These are phyloP conservation scores for Trichoderma gamsii DNA, from an alignment of 495 filamentous ascomycete genomes.

Conservation along the genomic window DNA sequence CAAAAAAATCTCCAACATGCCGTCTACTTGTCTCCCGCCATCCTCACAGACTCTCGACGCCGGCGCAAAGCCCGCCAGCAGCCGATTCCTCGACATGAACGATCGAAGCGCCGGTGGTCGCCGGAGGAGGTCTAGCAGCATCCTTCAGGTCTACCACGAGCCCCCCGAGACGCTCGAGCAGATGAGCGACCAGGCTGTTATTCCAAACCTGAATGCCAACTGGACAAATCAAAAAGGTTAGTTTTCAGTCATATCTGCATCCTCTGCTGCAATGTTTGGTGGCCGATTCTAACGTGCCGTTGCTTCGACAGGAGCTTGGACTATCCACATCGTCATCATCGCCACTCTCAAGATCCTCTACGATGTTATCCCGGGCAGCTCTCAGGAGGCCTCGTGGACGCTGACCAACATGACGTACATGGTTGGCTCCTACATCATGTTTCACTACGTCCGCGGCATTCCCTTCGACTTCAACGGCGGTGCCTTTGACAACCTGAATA, in stretches of 20 bases:
- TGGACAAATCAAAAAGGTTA: conserved; percentile 99
- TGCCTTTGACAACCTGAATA: conserved; percentile 97
- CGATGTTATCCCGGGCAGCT: conserved; percentile 89
- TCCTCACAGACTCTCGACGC: conserved; percentile 72
- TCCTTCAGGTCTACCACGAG: conserved; percentile 84
- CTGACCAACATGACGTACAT: conserved; percentile 98
- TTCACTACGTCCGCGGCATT: conserved; percentile 95
- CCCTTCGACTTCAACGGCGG: conserved; percentile 99
- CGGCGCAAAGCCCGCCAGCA: conserved; percentile 58
- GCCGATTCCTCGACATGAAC: conserved; percentile 37
- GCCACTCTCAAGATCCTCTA: conserved; percentile 85
- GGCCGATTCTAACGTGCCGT: neutral
- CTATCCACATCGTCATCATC: conserved; percentile 91
- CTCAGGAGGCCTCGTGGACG: conserved; percentile 97
- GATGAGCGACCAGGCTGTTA: conserved; percentile 85
- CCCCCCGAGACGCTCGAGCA: conserved; percentile 91
- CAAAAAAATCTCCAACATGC: conserved; percentile 46
- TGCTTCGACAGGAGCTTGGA: conserved; percentile 73
- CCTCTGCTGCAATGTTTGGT: neutral
- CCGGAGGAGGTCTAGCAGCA: conserved; percentile 85
- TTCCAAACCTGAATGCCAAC: conserved; percentile 94
- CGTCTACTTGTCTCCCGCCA: conserved; percentile 78
- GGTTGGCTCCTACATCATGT: conserved; percentile 98
- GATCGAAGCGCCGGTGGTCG: conserved; percentile 55
- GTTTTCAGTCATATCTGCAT: conserved; percentile 19